These are phyloP conservation scores for Leishmania tarentolae DNA, from an alignment of 208 protist genomes.

Conservation along the genomic window DNA sequence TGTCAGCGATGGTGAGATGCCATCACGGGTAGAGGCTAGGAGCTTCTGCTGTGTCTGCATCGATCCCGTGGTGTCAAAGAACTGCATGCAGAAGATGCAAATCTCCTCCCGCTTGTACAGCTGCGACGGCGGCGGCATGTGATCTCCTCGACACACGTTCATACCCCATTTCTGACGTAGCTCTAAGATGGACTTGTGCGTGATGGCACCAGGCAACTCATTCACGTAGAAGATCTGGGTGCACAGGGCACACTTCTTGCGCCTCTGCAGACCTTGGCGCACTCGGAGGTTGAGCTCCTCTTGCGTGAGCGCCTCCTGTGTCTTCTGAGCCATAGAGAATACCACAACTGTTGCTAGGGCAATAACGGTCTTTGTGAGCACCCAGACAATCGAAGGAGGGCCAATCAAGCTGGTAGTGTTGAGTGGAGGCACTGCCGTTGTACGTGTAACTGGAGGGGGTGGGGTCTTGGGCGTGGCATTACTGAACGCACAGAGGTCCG, in stretches of 20 bases:
- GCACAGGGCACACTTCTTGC: conserved; percentile 91
- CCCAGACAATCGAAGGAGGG: neutral
- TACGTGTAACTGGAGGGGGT: neutral
- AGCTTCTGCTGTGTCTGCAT: conserved; percentile 90
- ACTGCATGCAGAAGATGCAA: conserved; percentile 95
- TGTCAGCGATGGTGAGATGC: conserved; percentile 76
- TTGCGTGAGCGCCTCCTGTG: conserved; percentile 47
- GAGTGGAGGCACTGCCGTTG: neutral
- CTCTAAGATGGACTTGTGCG: conserved; percentile 92
- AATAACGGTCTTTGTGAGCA: neutral
- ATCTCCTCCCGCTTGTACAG: conserved; percentile 92
- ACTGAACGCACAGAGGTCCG: neutral
- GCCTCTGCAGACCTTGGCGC: conserved; percentile 90
- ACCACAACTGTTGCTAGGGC: neutral
- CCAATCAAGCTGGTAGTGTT: neutral
- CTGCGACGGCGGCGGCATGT: conserved; percentile 90
- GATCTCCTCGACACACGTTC: conserved; percentile 76
- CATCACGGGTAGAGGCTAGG: conserved; percentile 84
- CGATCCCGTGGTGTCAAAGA: conserved; percentile 87
- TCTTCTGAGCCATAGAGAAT: conserved; percentile 32
- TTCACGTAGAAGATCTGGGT: conserved; percentile 92
- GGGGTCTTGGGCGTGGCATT: neutral
- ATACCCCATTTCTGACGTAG: conserved; percentile 91
- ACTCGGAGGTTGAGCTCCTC: conserved; percentile 83
- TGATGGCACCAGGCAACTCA: conserved; percentile 90